Conservation (phyloP, 305 asterid species). For the Solanum hybrid region DNA sequence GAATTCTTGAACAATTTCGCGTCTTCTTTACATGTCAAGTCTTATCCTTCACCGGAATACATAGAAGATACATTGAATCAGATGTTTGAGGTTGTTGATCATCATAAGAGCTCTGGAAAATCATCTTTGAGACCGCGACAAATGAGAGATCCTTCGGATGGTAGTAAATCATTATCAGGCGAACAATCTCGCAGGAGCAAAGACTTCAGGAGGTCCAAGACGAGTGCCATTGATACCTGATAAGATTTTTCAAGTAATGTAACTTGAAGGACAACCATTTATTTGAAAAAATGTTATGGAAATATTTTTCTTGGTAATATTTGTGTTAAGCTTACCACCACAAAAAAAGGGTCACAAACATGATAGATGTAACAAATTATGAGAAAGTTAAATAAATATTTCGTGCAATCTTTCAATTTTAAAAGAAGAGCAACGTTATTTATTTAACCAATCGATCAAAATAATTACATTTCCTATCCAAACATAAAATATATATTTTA, state of each 20-base stretch:
- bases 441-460: neutral
- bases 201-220: slow-evolving; percentile 14
- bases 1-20: slow-evolving; percentile 35
- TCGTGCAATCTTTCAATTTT: neutral
- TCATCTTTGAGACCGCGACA: slow-evolving; percentile 6
- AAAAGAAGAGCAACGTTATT: neutral
- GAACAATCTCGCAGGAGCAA: slow-evolving; percentile 25
- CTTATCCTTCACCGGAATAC: slow-evolving; percentile 26
- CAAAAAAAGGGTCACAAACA: neutral
- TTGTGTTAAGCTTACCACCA: neutral
- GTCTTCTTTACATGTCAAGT: slow-evolving; percentile 22
- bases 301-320: neutral
- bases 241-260: neutral
- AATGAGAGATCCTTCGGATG: slow-evolving; percentile 10
- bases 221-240: slow-evolving; percentile 17
- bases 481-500: neutral
- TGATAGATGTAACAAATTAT: neutral
- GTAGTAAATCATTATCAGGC: slow-evolving; percentile 19
- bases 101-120: slow-evolving; percentile 17
- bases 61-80: slow-evolving; percentile 34
- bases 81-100: slow-evolving; percentile 34
- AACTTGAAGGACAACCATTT: neutral
- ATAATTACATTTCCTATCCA: neutral
- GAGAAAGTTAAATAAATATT: neutral
- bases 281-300: neutral